Conservation (phyloP, 2,329 filamentous ascomycete genomes). For the Talaromyces sp. region DNA sequence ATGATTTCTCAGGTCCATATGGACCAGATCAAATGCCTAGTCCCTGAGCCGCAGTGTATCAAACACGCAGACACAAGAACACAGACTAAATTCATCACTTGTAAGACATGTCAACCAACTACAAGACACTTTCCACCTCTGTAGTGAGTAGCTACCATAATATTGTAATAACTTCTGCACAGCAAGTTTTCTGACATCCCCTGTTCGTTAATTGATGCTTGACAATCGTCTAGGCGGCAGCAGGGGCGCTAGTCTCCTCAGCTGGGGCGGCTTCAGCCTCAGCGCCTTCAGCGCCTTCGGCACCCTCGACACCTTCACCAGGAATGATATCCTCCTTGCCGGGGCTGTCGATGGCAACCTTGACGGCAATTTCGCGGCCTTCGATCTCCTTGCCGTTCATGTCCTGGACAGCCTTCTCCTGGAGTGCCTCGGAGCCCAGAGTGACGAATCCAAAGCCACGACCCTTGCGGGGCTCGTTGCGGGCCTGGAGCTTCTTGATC, state of each 20-base stretch:
- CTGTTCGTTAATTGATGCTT: conserved; percentile 8
- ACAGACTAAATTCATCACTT: conserved; percentile 4
- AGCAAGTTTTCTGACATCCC: conserved; percentile 9
- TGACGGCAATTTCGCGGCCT: conserved; percentile 97
- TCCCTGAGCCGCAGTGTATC: conserved; percentile 7
- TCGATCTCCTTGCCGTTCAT: conserved; percentile 99
- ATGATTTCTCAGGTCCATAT: conserved; percentile 5
- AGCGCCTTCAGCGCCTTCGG: neutral
- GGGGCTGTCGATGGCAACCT: conserved; percentile 98
- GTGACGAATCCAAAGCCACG: conserved; percentile 99
- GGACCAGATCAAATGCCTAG: conserved; percentile 4
- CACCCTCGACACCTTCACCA: conserved; percentile 9
- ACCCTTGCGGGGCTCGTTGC: conserved; percentile 96
- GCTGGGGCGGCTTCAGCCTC: conserved; percentile 24
- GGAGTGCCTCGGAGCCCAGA: conserved; percentile 86
- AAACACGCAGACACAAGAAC: conserved; percentile 8
- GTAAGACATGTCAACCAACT: conserved; percentile 7
- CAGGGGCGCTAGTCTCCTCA: conserved; percentile 37
- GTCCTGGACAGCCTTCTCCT: conserved; percentile 93
- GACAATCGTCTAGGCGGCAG: conserved; percentile 21
- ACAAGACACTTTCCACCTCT: neutral
- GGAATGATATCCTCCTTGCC: conserved; percentile 78
- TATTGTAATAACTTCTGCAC: conserved; percentile 2
- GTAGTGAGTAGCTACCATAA: conserved; percentile 10
- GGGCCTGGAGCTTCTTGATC: conserved; percentile 99